phyloP scores from a whole-genome alignment of 192 early-diverging fungal genomes.

The Coemansia aciculifera region DNA sequence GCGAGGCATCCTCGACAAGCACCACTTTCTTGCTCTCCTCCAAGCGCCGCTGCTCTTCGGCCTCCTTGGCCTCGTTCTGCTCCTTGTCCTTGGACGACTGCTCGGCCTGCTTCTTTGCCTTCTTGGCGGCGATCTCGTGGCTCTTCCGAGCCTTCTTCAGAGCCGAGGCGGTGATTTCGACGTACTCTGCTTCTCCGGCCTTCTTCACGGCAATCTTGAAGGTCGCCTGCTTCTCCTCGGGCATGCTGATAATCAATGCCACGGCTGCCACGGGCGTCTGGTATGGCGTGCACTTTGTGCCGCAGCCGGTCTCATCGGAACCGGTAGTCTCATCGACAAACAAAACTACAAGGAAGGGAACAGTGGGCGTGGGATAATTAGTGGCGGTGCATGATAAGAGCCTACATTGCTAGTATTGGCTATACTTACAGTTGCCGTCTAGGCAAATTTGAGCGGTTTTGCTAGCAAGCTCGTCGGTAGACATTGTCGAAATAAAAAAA shows the following conservation, averaged over 20 bases:
- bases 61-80: conserved; percentile 52
- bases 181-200: conserved; percentile 68
- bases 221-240: conserved; percentile 37
- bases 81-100: conserved; percentile 67
- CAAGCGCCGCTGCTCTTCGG: conserved; percentile 76
- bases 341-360: conserved; percentile 24
- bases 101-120: conserved; percentile 80
- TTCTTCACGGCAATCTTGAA: conserved; percentile 72
- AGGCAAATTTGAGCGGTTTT: conserved; percentile 35
- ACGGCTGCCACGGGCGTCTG: conserved; percentile 75
- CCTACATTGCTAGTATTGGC: not conserved
- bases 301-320: conserved; percentile 75
- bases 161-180: conserved; percentile 79
- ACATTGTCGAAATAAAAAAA: conserved; percentile 21
- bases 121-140: conserved; percentile 63
- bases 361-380: not conserved
- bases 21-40: conserved; percentile 86
- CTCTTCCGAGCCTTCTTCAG: conserved; percentile 90
- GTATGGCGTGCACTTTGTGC: conserved; percentile 75
- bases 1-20: conserved; percentile 66
- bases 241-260: conserved; percentile 54
- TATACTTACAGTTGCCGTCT: conserved; percentile 31
- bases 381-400: not conserved
- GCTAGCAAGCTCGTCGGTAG: conserved; percentile 29
- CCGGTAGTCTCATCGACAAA: conserved; percentile 82